Evolutionary conservation across 306 rosid species (phyloP).

Genomic region (Lathyrus tuberosus): DNA sequence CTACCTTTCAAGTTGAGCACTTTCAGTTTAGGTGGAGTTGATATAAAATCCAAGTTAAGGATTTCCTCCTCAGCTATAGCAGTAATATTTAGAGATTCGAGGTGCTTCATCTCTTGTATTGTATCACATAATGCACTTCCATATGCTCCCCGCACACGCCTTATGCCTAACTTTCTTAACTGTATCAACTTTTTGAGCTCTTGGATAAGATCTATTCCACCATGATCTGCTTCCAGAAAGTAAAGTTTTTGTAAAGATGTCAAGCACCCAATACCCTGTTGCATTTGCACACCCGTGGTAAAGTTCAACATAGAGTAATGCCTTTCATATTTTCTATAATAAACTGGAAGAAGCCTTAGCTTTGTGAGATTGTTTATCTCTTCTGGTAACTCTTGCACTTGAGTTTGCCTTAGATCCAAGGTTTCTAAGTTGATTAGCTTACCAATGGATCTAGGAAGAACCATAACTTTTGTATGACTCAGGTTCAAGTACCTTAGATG

Average conservation of each 20-base stretch:
- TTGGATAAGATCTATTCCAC: constrained; percentile 15
- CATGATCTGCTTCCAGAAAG: constrained; percentile 27
- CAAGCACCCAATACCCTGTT: constrained; percentile 3
- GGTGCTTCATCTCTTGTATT: constrained; percentile 34
- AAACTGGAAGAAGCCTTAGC: constrained; percentile 8
- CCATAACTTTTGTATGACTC: constrained; percentile 7
- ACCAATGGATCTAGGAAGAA: constrained; percentile 14
- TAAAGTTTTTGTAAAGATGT: constrained; percentile 31
- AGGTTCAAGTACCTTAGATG: constrained; percentile 12
- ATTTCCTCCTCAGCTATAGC: no score
- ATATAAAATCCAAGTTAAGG: no score
- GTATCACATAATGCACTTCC: constrained; percentile 20
- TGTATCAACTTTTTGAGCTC: constrained; percentile 30
- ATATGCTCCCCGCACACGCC: not conserved
- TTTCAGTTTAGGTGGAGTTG: not conserved
- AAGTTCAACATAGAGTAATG: not conserved
- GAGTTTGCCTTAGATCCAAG: constrained; percentile 8
- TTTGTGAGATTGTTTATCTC: constrained; percentile 26
- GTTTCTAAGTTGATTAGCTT: constrained; percentile 10
- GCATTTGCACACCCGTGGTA: constrained; percentile 24
- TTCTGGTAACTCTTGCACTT: constrained; percentile 9
- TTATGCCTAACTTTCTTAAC: constrained; percentile 38
- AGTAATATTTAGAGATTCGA: not conserved
- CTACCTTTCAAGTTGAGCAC: not conserved
- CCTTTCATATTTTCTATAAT: not conserved